phyloP scores from a whole-genome alignment of 345 rosid species.

The Camelina neglecta region DNA sequence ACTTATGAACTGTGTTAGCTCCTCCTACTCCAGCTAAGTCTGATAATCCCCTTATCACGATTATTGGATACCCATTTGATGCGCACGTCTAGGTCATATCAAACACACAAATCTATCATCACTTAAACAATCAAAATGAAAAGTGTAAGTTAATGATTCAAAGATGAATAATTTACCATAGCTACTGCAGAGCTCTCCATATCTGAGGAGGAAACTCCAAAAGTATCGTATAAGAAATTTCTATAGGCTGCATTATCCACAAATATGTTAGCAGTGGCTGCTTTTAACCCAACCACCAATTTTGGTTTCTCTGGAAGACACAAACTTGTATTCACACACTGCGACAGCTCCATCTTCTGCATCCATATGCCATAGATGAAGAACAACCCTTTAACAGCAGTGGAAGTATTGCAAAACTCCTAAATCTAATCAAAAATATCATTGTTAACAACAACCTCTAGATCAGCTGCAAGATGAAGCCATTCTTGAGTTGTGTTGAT shows the following conservation, averaged over 20 bases:
- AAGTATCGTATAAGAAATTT: slow-evolving; percentile 46
- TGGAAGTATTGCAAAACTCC: neutral
- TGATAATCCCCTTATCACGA: slow-evolving; percentile 55
- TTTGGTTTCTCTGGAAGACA: slow-evolving; percentile 55
- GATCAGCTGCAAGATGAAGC: slow-evolving; percentile 54
- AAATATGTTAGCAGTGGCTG: slow-evolving; percentile 54
- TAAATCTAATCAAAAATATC: no score
- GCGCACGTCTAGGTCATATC: slow-evolving; percentile 48
- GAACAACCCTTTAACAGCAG: neutral
- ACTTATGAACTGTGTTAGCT: slow-evolving; percentile 34
- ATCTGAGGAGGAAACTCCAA: slow-evolving; percentile 55
- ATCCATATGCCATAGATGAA: neutral
- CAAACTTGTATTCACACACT: slow-evolving; percentile 56
- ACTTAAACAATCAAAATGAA: neutral
- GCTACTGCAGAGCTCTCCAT: slow-evolving; percentile 65
- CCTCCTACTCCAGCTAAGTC: slow-evolving; percentile 63
- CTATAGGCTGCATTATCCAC: slow-evolving; percentile 59
- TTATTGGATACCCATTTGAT: slow-evolving; percentile 56
- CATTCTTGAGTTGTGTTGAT: slow-evolving; percentile 46
- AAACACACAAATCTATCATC: neutral
- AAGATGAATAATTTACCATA: slow-evolving; percentile 42
- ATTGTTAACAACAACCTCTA: slow-evolving; percentile 49
- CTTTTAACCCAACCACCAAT: slow-evolving; percentile 53
- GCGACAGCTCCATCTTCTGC: slow-evolving; percentile 52
- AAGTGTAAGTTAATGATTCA: neutral